Evolutionary conservation across 2,329 filamentous ascomycete species (phyloP).

Genomic region (Curvularia lunata): DNA sequence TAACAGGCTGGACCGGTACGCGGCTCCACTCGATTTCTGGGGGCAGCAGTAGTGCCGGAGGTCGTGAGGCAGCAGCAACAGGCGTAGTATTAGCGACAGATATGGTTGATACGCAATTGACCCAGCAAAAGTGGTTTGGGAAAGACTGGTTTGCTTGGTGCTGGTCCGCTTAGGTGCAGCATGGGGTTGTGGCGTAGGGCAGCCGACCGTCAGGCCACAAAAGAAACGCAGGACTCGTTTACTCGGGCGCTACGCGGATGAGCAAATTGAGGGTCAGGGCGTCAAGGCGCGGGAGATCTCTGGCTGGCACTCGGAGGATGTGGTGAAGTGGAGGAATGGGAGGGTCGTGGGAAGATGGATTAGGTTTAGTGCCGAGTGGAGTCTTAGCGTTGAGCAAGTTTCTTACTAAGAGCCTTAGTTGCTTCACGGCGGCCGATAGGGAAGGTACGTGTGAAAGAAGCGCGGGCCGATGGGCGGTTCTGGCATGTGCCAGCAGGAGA

Average conservation of each 20-base stretch:
- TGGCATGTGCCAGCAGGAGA: not conserved
- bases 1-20: slow-evolving; percentile 13
- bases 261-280: slow-evolving; percentile 22
- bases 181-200: slow-evolving; percentile 20
- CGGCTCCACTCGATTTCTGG: slow-evolving; percentile 10
- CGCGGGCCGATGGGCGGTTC: not conserved
- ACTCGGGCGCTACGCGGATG: slow-evolving; percentile 20
- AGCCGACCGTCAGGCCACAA: slow-evolving; percentile 17
- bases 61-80: slow-evolving; percentile 4
- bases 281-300: slow-evolving; percentile 29
- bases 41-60: slow-evolving; percentile 17
- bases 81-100: not conserved
- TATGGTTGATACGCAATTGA: slow-evolving; percentile 9
- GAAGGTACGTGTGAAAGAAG: slow-evolving; percentile 4
- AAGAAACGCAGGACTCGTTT: slow-evolving; percentile 17
- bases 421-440: slow-evolving; percentile 13
- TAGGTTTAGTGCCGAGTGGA: slow-evolving; percentile 18
- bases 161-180: slow-evolving; percentile 4
- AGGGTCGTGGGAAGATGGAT: slow-evolving; percentile 24
- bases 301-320: slow-evolving; percentile 24
- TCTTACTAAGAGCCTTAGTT: slow-evolving; percentile 25
- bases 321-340: slow-evolving; percentile 28
- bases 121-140: slow-evolving; percentile 7
- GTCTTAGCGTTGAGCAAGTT: slow-evolving; percentile 32
- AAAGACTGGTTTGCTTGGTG: not conserved